Evolutionary conservation across 352 stramenopile species (phyloP), one percentile per base, ranked within the genome.

Genomic region (Phytophthora lateralis): DNA sequence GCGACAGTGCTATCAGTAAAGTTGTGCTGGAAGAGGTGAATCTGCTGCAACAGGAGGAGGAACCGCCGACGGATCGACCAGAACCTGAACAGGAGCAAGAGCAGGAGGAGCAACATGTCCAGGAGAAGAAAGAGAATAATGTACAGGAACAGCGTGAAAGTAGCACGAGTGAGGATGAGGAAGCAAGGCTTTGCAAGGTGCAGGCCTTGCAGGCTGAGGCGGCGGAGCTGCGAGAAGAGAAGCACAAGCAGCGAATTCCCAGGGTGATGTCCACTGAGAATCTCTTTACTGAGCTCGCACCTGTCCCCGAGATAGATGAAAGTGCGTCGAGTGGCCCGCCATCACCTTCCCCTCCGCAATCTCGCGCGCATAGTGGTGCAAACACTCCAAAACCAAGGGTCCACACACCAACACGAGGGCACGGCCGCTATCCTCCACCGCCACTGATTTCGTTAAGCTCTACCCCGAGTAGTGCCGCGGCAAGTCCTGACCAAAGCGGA

Each of bases 231-330:
- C 51, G 59, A 26, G 63, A 74, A 48, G 63, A 70, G 21, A 65
- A 66, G 34, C 67, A 71, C 7, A 66, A 73, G 43, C 60, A 60
- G 44, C 56, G 54, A 12, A 55, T 71, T 35, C 50, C 47, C 15
- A 38, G 52, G 43, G 51, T 42, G 12, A 17, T 38, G 14, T 68
- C 67, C 1, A 52, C 70, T 1, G 75, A 84, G 17, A 67, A 57
- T 45, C 63, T 76, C 21, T 85, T 80, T 60, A 79, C 63, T 10
- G 73, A 78, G 39, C 60, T 88, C 8, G 39, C 63, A 37, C 60
- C 75, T 17, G 73, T 88, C 21, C 72, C 75, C 3, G 78, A 88
- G 49, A 69, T 79, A 12, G 78, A 85, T 51, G 73, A 85, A 71
- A 76, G 76, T 34, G 70, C 45, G 21, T 77, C 69, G 7, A 74